A percentile compares a stretch with the other conserved stretches of the same genome.
These are phyloP conservation scores for Leccinum fuscescens DNA, from an alignment of 1,284 basidiomycete genomes.

Conservation along the genomic window DNA sequence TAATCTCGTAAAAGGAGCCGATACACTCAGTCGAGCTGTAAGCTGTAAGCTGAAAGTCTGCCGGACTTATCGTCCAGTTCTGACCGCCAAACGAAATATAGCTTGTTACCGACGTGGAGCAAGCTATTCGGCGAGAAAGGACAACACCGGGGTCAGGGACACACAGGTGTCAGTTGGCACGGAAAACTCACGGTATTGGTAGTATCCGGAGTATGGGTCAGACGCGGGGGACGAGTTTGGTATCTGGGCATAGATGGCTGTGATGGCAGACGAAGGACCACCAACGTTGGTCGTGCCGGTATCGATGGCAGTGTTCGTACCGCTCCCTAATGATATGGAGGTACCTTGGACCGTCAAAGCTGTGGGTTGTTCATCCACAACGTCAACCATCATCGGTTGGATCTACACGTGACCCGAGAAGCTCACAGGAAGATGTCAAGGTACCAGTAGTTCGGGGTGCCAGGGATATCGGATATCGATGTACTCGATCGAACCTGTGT, in stretches of 20 bases:
- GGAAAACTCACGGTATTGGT: slow-evolving; percentile 26
- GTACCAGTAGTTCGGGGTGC: slow-evolving; percentile 16
- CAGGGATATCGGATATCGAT: slow-evolving; percentile 25
- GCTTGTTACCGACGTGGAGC: slow-evolving; percentile 21
- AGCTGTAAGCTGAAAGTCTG: slow-evolving; percentile 45
- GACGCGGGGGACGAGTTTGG: slow-evolving; percentile 26
- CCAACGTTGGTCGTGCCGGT: slow-evolving; percentile 44
- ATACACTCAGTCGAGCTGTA: slow-evolving; percentile 39
- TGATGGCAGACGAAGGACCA: slow-evolving; percentile 32
- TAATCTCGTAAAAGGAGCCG: slow-evolving; percentile 49
- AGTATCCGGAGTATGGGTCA: slow-evolving; percentile 33
- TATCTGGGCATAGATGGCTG: slow-evolving; percentile 40
- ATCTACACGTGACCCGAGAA: background rate
- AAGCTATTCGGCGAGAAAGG: slow-evolving; percentile 14
- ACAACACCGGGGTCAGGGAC: background rate
- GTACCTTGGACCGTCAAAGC: slow-evolving; percentile 34
- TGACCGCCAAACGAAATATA: slow-evolving; percentile 46
- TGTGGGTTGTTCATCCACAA: slow-evolving; percentile 1
- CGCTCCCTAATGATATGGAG: slow-evolving; percentile 21
- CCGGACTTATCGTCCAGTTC: slow-evolving; percentile 42
- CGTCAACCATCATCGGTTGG: background rate
- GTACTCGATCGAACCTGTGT: slow-evolving; percentile 40
- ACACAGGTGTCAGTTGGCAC: background rate
- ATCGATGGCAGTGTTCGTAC: slow-evolving; percentile 38
- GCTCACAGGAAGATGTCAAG: slow-evolving; percentile 28